Evolutionary conservation across 805 yeast species (phyloP), one percentile per base, ranked within the genome.

Genomic region (Pichia insulana): DNA sequence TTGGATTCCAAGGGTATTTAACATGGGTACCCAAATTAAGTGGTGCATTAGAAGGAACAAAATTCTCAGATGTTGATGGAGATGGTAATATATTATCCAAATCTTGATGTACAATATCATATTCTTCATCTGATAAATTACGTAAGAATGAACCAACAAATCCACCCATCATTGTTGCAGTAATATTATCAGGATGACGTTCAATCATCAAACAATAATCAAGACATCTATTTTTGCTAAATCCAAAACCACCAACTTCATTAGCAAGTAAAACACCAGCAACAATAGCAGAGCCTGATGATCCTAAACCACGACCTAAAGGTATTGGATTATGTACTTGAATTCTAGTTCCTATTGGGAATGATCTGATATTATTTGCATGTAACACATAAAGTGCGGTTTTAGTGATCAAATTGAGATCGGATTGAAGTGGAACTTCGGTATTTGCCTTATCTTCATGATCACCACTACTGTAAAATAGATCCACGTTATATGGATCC

Each of bases 151-250:
- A 87, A 35, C 98, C 98, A 34, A 89, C 96, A 62, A 92, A 92
- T 1, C 98, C 97, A 46, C 98, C 98, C 80, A 89, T 83, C 96
- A 92, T 87, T 30, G 98, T 96, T 27, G 98, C 98, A 11, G 96
- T 87, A 56, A 92, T 89, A 63, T 92, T 92, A 65, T 92, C 98
- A 30, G 98, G 98, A 57, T 92, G 98, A 61, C 97, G 80, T 68
- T 92, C 98, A 52, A 92, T 89, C 92, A 92, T 85, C 53, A 92
- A 72, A 62, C 96, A 87, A 69, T 84, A 92, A 63, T 92, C 98
- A 54, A 92, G 69, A 79, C 92, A 74, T 53, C 97, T 73, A 53
- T 76, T 80, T 63, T 83, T 89, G 39, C 80, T 66, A 46, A 88
- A 76, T 1, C 75, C 77, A 30, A 90, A 68, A 39, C 76, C 70